Percentiles rank a stretch among this genome's conserved stretches.
phyloP scores from a whole-genome alignment of 345 rosid genomes.

The Rhizophora mangle region DNA sequence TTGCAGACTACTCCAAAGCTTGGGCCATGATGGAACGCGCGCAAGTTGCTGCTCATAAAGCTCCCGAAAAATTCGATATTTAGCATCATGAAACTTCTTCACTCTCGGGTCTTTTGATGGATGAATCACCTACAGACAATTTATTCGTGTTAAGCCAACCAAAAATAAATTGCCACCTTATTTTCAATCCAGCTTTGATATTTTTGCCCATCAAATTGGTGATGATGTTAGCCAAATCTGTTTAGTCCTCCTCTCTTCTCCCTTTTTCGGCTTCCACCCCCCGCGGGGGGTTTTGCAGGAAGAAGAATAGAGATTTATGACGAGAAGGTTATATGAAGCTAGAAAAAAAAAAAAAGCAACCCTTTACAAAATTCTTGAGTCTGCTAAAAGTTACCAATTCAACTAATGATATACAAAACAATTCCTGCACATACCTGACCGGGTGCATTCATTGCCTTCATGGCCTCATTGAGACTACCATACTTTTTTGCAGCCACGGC shows the following conservation, averaged over 20 bases:
- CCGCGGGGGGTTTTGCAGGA: no score
- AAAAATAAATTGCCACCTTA: background rate
- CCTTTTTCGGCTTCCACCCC: no score
- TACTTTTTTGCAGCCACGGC: constrained; percentile 77
- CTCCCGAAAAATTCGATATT: constrained; percentile 66
- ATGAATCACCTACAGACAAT: constrained; percentile 53
- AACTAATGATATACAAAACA: background rate
- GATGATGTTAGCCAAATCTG: no score
- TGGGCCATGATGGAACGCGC: constrained; percentile 63
- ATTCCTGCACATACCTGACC: constrained; percentile 55
- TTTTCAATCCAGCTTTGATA: no score
- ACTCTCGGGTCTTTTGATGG: constrained; percentile 74
- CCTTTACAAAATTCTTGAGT: no score
- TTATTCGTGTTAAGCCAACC: background rate
- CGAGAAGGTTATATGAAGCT: no score
- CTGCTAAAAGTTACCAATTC: background rate
- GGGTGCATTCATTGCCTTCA: constrained; percentile 82
- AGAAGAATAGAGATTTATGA: no score
- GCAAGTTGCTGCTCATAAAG: constrained; percentile 74
- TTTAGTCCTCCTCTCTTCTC: no score
- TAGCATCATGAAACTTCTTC: constrained; percentile 90
- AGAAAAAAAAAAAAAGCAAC: no score
- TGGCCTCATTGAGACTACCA: constrained; percentile 64
- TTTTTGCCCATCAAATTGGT: no score
- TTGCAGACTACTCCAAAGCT: constrained; percentile 46